Evolutionary conservation across 805 yeast species (phyloP).

Genomic region (Priceomyces castillae): DNA sequence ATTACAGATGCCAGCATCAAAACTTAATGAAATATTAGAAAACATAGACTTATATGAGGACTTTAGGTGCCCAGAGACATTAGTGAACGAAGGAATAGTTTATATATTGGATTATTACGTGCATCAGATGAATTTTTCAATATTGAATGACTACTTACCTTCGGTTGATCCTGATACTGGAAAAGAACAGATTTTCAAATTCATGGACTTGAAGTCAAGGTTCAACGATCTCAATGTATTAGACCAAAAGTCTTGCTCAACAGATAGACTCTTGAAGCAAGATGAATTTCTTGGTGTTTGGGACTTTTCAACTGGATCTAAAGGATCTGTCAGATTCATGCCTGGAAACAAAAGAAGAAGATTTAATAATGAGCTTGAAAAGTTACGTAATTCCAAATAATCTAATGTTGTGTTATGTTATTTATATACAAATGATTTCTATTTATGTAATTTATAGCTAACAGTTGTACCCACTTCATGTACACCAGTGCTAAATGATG

Average conservation of each 20-base stretch:
- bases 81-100: conserved; percentile 51
- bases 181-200: conserved; percentile 47
- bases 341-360: conserved; percentile 48
- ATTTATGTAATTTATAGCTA: conserved; percentile 43
- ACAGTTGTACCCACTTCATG: conserved; percentile 76
- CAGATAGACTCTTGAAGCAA: conserved; percentile 26
- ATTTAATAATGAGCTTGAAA: conserved; percentile 37
- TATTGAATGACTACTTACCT: conserved; percentile 45
- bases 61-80: conserved; percentile 41
- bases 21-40: conserved; percentile 26
- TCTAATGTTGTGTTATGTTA: too few relatives aligned
- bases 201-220: conserved; percentile 43
- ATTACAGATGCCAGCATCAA: conserved; percentile 4
- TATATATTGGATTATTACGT: conserved; percentile 61
- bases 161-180: conserved; percentile 31
- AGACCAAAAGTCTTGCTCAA: conserved; percentile 27
- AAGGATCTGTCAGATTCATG: conserved; percentile 51
- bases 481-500: conserved; percentile 61
- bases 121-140: conserved; percentile 51
- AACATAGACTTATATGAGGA: conserved; percentile 32
- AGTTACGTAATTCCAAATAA: conserved; percentile 1
- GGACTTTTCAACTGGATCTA: conserved; percentile 36
- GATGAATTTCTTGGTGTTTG: conserved; percentile 51
- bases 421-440: conserved; percentile 1
- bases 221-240: conserved; percentile 39